Conservation (phyloP, 2,329 filamentous ascomycete genomes). For the Epicoccum nigrum region DNA sequence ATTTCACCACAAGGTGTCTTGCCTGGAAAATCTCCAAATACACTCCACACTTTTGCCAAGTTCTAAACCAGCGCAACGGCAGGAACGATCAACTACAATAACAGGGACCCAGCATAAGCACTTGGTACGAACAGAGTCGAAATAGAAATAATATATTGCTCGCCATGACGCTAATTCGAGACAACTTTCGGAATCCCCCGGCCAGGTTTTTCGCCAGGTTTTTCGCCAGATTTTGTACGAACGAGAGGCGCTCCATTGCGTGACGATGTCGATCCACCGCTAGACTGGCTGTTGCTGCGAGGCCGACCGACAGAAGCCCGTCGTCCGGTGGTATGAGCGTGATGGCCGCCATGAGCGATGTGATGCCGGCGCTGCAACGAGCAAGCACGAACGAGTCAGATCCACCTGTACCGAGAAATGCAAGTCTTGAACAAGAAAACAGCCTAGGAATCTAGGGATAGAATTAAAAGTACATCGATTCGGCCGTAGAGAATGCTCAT, state of each 20-base stretch:
- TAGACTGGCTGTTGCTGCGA: constrained; percentile 50
- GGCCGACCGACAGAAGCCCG: constrained; percentile 44
- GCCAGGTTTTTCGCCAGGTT: constrained; percentile 32
- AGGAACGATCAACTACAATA: not conserved
- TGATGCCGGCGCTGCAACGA: constrained; percentile 47
- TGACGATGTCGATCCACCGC: constrained; percentile 45
- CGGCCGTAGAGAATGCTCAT: constrained; percentile 48
- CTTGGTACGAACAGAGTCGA: constrained; percentile 1
- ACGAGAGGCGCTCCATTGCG: constrained; percentile 35
- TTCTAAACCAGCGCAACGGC: not conserved
- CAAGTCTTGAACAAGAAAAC: constrained; percentile 42
- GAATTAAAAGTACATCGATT: constrained; percentile 51
- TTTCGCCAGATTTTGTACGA: constrained; percentile 34
- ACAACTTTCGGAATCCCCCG: constrained; percentile 37
- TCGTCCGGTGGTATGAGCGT: constrained; percentile 38
- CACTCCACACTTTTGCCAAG: constrained; percentile 1
- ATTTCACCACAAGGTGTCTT: no score
- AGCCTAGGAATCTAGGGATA: constrained; percentile 47
- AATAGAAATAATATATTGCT: constrained; percentile 18
- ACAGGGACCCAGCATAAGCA: constrained; percentile 1
- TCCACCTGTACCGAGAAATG: constrained; percentile 46
- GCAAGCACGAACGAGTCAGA: constrained; percentile 50
- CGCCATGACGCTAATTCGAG: constrained; percentile 21
- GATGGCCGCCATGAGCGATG: constrained; percentile 45
- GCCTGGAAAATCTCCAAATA: not conserved